Conservation (phyloP, 2,329 filamentous ascomycete species). For the Sporothrix pallida region DNA sequence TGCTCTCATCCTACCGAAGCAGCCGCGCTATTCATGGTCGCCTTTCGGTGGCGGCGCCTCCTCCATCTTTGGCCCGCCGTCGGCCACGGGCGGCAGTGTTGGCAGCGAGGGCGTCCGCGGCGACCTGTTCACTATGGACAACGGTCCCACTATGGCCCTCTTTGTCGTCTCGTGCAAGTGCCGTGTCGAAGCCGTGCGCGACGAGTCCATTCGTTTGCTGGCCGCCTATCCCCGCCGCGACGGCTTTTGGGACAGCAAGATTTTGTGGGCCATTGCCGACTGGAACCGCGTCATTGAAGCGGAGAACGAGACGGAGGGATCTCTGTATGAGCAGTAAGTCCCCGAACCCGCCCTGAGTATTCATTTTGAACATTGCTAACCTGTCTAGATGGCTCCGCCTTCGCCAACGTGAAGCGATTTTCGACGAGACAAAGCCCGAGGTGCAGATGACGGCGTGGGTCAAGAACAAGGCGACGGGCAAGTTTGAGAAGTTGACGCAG, state of each 20-base stretch:
- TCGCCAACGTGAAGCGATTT: constrained; percentile 35
- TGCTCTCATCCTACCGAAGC: constrained; percentile 46
- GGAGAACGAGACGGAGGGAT: constrained; percentile 44
- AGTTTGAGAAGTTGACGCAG: constrained; percentile 30
- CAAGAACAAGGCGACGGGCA: constrained; percentile 30
- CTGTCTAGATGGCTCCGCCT: constrained; percentile 32
- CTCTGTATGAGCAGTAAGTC: constrained; percentile 46
- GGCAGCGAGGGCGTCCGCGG: constrained; percentile 38
- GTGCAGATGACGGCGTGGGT: constrained; percentile 32
- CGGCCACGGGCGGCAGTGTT: not conserved
- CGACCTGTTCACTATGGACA: constrained; percentile 53
- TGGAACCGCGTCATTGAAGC: constrained; percentile 48
- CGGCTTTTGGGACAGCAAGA: constrained; percentile 51
- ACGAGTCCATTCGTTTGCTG: constrained; percentile 50
- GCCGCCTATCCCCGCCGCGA: constrained; percentile 51
- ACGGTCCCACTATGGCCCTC: constrained; percentile 54
- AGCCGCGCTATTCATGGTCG: constrained; percentile 34
- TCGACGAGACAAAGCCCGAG: constrained; percentile 34
- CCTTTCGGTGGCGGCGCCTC: constrained; percentile 22
- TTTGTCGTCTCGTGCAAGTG: constrained; percentile 52
- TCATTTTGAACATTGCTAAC: not conserved
- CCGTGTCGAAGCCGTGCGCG: constrained; percentile 47
- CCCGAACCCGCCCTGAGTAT: not conserved
- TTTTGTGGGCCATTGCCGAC: constrained; percentile 49
- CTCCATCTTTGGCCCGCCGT: not conserved